Base-by-base conservation (phyloP, 2,329 filamentous ascomycete genomes). In the Arthrinium puccinioides region DNA sequence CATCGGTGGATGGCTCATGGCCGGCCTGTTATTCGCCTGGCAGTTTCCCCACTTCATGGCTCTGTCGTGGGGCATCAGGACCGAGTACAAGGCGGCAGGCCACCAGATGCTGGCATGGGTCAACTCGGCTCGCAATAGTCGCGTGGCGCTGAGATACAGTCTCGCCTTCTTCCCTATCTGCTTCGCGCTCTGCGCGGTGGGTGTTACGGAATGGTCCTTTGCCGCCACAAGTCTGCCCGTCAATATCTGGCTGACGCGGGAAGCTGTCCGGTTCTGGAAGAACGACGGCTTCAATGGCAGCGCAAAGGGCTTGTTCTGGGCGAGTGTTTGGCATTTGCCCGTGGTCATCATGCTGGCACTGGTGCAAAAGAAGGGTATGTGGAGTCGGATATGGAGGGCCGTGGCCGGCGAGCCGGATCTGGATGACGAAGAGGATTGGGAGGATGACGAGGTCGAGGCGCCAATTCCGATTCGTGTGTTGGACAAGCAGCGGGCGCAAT, bases 21-120 rank as follows among this genome's bases (percentile, higher is more conserved):
- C 87, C 1, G 79, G 74, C 0, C 65, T 97, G 6, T 69, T 98
- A 5, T 94, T 95, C 48, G 84, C 88, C 10, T 98, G 92, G 92
- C 90, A 98, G 57, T 97, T 98, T 55, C 88, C 92, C 4, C 92
- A 98, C 63, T 98, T 98, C 67, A 97, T 96, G 73, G 84, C 89
- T 1, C 71, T 98, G 16, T 89, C 85, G 32, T 94, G 90, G 76
- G 71, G 77, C 4, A 94, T 97, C 43, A 74, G 87, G 15, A 82
- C 94, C 8, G 92, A 98, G 59, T 98, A 98, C 69, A 82, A 80
- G 46, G 69, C 66, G 9, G 79, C 76, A 0, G 79, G 78, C 8
- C 72, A 82, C 53, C 70, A 72, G 45, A 84, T 84, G 92, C 70
- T 97, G 4, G 78, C 76, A 32, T 97, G 89, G 82, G 82, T 84